Conservation (phyloP, 805 yeast species). For the Blastobotrys chiropterorum region DNA sequence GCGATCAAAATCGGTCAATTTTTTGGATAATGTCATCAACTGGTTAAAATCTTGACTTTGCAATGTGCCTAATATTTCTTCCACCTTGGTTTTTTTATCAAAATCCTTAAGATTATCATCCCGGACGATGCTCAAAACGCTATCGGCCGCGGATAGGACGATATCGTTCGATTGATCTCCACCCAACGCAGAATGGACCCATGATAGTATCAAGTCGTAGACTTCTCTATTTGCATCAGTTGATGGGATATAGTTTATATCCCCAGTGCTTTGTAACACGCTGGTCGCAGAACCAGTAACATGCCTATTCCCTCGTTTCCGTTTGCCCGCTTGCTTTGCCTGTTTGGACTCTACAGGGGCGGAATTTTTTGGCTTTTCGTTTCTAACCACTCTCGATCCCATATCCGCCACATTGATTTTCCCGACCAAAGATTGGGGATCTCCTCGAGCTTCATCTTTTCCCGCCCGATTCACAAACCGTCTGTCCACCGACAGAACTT, state of each 20-base stretch:
- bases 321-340: slow-evolving; percentile 5
- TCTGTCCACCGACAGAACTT: slow-evolving; percentile 57
- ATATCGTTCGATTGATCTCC: slow-evolving; percentile 69
- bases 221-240: slow-evolving; percentile 43
- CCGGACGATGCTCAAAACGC: slow-evolving; percentile 50
- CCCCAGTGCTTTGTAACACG: slow-evolving; percentile 33
- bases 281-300: not conserved
- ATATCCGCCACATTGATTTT: slow-evolving; percentile 60
- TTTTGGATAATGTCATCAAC: slow-evolving; percentile 38
- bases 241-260: slow-evolving; percentile 58
- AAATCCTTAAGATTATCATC: slow-evolving; percentile 39
- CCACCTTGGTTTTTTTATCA: slow-evolving; percentile 44
- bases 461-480: slow-evolving; percentile 36
- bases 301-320: slow-evolving; percentile 4
- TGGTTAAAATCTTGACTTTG: slow-evolving; percentile 37
- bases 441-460: slow-evolving; percentile 46
- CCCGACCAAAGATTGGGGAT: slow-evolving; percentile 70
- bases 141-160: slow-evolving; percentile 60
- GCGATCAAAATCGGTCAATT: slow-evolving; percentile 45
- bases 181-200: slow-evolving; percentile 46
- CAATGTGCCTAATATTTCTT: slow-evolving; percentile 39
- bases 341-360: not conserved
- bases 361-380: not conserved
- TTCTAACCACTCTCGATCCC: slow-evolving; percentile 43
- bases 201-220: slow-evolving; percentile 52